Base-by-base conservation (phyloP, 2,329 filamentous ascomycete genomes). In the Ceratocystis colombiana region DNA sequence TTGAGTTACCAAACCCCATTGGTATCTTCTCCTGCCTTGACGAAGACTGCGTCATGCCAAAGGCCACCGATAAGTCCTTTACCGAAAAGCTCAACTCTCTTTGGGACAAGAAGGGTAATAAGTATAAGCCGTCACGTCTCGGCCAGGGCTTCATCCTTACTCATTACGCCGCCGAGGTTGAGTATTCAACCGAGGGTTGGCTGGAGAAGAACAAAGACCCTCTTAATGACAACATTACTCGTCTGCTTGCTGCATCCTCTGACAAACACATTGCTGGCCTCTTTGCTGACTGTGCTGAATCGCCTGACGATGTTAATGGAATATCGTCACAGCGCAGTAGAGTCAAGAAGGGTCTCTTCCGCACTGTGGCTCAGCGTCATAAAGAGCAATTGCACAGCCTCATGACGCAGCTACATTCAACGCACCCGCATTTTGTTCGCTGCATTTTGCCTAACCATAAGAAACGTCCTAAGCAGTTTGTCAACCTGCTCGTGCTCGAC, bases 191-290 rank as follows among this genome's bases (percentile, higher is more conserved):
- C 0, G 85, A 93, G 66, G 89, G 89, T 67, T 99, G 94, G 94
- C 79, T 99, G 44, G 93, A 97, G 75, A 99, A 97, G 81, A 99
- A 99, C 80, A 99, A 99, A 75, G 94, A 99, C 72, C 95, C 94
- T 1, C 76, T 99, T 59, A 97, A 97, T 72, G 95, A 99, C 80
- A 99, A 97, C 69, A 83, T 99, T 69, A 99, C 95, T 0, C 85
- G 90, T 25, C 81, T 99, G 6, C 82, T 99, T 45, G 89, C 92
- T 46, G 81, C 82, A 15, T 99, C 95, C 0, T 85, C 82, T 1
- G 87, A 97, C 73, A 85, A 83, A 69, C 93, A 99, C 73, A 82
- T 97, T 68, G 89, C 91, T 1, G 83, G 82, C 48, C 80, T 99
- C 0, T 99, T 99, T 74, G 80, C 84, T 4, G 95, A 99, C 75